Conservation (phyloP, 179 eudicot species). For the Corrigiola litoralis region DNA sequence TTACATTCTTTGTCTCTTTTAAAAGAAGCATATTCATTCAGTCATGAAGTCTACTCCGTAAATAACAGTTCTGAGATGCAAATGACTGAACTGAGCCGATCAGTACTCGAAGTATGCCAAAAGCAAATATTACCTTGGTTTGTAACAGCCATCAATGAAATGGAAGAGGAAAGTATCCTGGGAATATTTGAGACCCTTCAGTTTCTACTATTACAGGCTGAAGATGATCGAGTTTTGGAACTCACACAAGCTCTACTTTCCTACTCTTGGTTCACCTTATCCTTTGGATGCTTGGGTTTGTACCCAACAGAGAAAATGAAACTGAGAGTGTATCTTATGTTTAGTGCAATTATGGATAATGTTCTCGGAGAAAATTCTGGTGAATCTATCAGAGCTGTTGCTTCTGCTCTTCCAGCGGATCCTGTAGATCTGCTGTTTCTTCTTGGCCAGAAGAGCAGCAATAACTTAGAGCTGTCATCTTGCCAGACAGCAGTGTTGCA, state of each 20-base stretch:
- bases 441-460: constrained; percentile 69
- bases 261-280: constrained; percentile 75
- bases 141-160: constrained; percentile 42
- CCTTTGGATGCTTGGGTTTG: constrained; percentile 80
- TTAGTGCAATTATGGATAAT: constrained; percentile 65
- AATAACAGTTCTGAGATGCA: constrained; percentile 28
- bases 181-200: constrained; percentile 77
- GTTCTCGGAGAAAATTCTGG: constrained; percentile 63
- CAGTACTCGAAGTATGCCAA: constrained; percentile 52
- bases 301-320: constrained; percentile 77
- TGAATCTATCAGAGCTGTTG: constrained; percentile 63
- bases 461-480: constrained; percentile 47
- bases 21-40: constrained; percentile 70
- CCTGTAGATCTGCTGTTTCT: constrained; percentile 82
- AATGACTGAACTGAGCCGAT: constrained; percentile 32
- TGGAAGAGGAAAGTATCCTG: constrained; percentile 69
- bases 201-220: constrained; percentile 51
- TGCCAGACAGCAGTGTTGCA: constrained; percentile 77
- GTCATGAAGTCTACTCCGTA: constrained; percentile 31
- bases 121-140: constrained; percentile 83
- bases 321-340: constrained; percentile 57
- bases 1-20: constrained; percentile 69
- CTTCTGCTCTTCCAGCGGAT: constrained; percentile 69
- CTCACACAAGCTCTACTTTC: constrained; percentile 54
- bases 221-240: constrained; percentile 36